A percentile compares a stretch with the other conserved stretches of the same genome.
Evolutionary conservation across 2,329 filamentous ascomycete species (phyloP).

Genomic region (Alternaria dauci): DNA sequence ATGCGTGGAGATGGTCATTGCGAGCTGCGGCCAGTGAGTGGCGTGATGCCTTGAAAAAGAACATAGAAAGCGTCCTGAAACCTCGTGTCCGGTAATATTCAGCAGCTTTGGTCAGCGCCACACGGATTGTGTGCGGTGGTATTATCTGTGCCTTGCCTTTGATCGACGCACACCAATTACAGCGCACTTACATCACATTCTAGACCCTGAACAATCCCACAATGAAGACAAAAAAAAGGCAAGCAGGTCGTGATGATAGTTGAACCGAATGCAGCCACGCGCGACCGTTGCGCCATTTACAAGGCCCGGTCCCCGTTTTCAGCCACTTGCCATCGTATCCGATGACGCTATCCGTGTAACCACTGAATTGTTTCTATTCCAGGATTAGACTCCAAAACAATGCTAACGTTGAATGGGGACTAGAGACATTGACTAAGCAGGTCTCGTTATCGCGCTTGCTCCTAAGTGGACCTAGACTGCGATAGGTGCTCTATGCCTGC

Average conservation of each 20-base stretch:
- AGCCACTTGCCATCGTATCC: neutral
- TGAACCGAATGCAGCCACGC: neutral
- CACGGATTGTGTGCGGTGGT: neutral
- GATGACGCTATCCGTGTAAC: slow-evolving; percentile 2
- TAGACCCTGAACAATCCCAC: neutral
- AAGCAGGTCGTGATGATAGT: neutral
- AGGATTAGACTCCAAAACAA: neutral
- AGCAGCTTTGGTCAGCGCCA: neutral
- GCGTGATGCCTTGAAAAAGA: neutral
- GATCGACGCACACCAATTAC: neutral
- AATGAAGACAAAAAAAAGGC: neutral
- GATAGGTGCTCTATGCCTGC: neutral
- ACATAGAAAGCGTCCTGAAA: neutral
- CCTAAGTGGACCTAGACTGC: neutral
- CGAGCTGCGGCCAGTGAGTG: neutral
- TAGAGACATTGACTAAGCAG: neutral
- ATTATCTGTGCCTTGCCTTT: too few relatives aligned
- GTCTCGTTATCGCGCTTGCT: neutral
- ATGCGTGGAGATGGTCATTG: too few relatives aligned
- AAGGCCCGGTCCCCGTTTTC: neutral
- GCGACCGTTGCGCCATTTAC: neutral
- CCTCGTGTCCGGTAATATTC: neutral
- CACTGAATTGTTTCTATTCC: neutral
- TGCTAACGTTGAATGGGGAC: neutral
- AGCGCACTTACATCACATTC: neutral